phyloP scores from a whole-genome alignment of 2,329 filamentous ascomycete species.

The Aspergillus costaricaensis region DNA sequence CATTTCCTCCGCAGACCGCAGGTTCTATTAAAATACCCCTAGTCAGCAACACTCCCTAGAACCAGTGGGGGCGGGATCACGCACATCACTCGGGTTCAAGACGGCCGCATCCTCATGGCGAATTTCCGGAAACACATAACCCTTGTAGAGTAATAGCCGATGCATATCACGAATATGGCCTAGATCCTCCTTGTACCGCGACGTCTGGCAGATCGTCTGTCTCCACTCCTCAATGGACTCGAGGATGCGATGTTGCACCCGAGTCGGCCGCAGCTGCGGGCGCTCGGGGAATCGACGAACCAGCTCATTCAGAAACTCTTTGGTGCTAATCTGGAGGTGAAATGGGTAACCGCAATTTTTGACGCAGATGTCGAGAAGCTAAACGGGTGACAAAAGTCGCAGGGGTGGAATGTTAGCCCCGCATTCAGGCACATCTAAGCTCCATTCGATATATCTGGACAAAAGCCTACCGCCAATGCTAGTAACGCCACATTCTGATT shows the following conservation, averaged over 20 bases:
- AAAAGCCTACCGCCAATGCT: constrained; percentile 66
- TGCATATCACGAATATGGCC: constrained; percentile 99
- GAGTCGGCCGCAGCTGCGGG: constrained; percentile 79
- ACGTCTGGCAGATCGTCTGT: constrained; percentile 96
- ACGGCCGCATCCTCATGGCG: constrained; percentile 93
- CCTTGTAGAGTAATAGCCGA: constrained; percentile 90
- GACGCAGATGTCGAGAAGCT: constrained; percentile 95
- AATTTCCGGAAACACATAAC: constrained; percentile 92
- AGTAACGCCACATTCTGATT: constrained; percentile 93
- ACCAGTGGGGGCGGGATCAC: constrained; percentile 37
- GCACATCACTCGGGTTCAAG: constrained; percentile 91
- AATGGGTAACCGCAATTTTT: constrained; percentile 99
- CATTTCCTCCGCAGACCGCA: constrained; percentile 97
- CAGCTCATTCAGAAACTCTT: constrained; percentile 98
- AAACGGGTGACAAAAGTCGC: not conserved
- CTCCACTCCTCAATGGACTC: constrained; percentile 98
- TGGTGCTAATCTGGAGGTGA: constrained; percentile 96
- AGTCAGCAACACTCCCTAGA: constrained; percentile 30
- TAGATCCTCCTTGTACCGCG: constrained; percentile 93
- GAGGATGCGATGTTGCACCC: constrained; percentile 88
- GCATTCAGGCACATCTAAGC: constrained; percentile 15
- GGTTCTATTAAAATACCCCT: constrained; percentile 60
- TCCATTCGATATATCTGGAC: constrained; percentile 8
- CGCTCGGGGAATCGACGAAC: constrained; percentile 94
- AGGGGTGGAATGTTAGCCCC: constrained; percentile 18